Base-by-base conservation (phyloP, 139 green algal species). In the Haematococcus sp. region DNA sequence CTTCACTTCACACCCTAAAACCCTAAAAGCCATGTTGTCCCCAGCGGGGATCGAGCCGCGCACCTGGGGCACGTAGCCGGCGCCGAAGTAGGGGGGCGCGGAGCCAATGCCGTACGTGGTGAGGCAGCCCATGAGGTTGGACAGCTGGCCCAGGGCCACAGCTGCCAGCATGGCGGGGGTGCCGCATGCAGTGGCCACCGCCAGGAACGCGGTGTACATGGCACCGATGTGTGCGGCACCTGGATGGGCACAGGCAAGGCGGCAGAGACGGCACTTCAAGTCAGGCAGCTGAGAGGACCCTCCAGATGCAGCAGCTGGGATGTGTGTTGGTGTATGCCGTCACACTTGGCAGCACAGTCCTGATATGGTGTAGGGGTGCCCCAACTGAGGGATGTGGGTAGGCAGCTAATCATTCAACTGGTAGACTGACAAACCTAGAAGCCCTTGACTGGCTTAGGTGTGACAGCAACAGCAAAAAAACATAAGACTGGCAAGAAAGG, bases 171-270 rank as follows among this genome's bases (percentile, higher is more conserved):
- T 83, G 64, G 80, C 74, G 68, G 96, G 87, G 28, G 96, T 87
- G 67, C 80, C 95, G 80, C 91, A 96, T 13, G 96, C 95, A 23
- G 92, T 91, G 63, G 93, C 85, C 23, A 99, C 96, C 0, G 91
- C 96, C 69, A 99, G 84, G 89, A 99, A 99, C 58, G 96, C 96
- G 1, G 95, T 98, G 92, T 98, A 99, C 96, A 99, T 99, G 69
- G 96, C 96, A 49, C 96, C 96, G 71, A 99, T 99, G 90, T 99
- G 96, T 15, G 96, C 96, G 55, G 96, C 96, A 63, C 94, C 84
- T 82, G 76, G 19, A 33, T 11, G 40, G 40, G 40, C 7, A 49
- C 11, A 19, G 40, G 11, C 40, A 7, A 49, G 40, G 7, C 40
- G n/a, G n/a, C n/a, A n/a, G n/a, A n/a, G n/a, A n/a, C n/a, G n/a